Percentiles rank a stretch among this genome's conserved stretches.
Evolutionary conservation across 768 basidiomycete species (phyloP).

Genomic region (Infundibulicybe gibba): DNA sequence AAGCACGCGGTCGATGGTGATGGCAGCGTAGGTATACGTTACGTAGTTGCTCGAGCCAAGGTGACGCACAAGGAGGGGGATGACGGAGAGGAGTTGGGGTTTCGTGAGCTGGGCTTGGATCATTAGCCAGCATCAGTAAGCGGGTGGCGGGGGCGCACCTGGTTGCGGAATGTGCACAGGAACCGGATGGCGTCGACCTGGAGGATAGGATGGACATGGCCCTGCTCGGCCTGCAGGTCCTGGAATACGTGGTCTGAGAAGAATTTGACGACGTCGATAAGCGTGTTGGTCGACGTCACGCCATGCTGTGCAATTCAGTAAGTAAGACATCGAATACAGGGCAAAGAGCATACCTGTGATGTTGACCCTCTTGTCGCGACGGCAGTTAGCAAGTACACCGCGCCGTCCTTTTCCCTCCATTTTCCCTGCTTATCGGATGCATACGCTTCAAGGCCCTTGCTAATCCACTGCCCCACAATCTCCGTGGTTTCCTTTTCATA

Average conservation of each 20-base stretch:
- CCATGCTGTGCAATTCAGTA: conserved; percentile 66
- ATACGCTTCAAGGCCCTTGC: conserved; percentile 68
- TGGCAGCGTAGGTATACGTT: conserved; percentile 93
- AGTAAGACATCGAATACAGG: conserved; percentile 1
- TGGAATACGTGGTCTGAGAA: conserved; percentile 89
- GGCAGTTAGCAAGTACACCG: conserved; percentile 91
- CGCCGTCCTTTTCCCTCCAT: conserved; percentile 94
- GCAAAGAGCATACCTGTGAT: conserved; percentile 49
- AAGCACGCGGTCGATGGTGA: conserved; percentile 94
- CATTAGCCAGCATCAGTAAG: not conserved
- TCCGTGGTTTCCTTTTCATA: conserved; percentile 85
- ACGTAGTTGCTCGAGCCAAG: conserved; percentile 85
- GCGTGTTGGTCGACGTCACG: conserved; percentile 87
- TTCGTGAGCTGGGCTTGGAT: conserved; percentile 69
- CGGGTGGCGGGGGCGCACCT: conserved; percentile 43
- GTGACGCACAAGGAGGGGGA: conserved; percentile 83
- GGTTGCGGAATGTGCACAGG: conserved; percentile 92
- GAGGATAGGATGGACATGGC: conserved; percentile 80
- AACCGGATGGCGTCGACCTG: conserved; percentile 97
- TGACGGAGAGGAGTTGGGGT: conserved; percentile 85
- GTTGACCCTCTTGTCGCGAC: conserved; percentile 90
- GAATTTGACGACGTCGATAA: conserved; percentile 93
- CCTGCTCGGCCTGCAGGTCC: conserved; percentile 71
- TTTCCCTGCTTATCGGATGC: conserved; percentile 50
- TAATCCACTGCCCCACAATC: conserved; percentile 85